These are phyloP conservation scores for Scheffersomyces parashehatae DNA, from an alignment of 1,139 yeast genomes.

Conservation along the genomic window DNA sequence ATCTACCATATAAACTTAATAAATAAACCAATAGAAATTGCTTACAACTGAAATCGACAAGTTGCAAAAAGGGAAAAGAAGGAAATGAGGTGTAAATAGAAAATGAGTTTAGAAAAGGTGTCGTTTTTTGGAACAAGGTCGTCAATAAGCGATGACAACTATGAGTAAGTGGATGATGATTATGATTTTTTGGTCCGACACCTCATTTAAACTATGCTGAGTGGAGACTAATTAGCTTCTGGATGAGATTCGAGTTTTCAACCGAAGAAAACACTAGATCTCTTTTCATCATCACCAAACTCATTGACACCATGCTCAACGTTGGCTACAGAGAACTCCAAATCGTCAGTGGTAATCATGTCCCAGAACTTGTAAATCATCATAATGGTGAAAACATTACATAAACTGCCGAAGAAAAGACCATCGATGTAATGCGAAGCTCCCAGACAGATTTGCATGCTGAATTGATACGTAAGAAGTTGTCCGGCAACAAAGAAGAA, in stretches of 20 bases:
- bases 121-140: too few relatives aligned
- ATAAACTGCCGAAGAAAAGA: conserved; percentile 75
- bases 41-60: too few relatives aligned
- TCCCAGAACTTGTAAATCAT: conserved; percentile 98
- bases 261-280: conserved; percentile 30
- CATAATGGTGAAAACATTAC: conserved; percentile 82
- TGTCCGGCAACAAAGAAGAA: conserved; percentile 84
- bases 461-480: conserved; percentile 67
- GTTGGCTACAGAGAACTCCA: conserved; percentile 78
- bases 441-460: conserved; percentile 62
- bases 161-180: too few relatives aligned
- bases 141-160: too few relatives aligned
- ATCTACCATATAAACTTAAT: too few relatives aligned
- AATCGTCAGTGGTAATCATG: conserved; percentile 91
- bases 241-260: background rate
- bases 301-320: conserved; percentile 43
- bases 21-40: too few relatives aligned
- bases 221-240: too few relatives aligned
- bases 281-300: conserved; percentile 39
- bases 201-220: too few relatives aligned
- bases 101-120: too few relatives aligned
- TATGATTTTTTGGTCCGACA: too few relatives aligned
- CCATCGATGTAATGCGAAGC: conserved; percentile 91
- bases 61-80: too few relatives aligned
- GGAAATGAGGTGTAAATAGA: too few relatives aligned